These are phyloP conservation scores for Ganoderma lucidum DNA, from an alignment of 1,284 basidiomycete genomes.

Conservation along the genomic window DNA sequence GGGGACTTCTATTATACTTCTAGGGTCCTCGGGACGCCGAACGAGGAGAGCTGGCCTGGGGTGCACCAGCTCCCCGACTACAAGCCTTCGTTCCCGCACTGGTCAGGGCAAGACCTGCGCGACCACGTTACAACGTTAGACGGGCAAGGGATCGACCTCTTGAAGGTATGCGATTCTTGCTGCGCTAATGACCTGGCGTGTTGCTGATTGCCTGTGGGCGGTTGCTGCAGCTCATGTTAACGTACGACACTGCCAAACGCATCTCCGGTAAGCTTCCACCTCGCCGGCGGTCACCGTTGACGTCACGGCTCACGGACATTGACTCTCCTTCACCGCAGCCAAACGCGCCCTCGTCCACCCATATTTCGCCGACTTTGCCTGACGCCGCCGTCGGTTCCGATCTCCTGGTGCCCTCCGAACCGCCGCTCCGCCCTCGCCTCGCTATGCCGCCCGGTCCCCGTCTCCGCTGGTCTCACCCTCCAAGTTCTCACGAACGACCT, in stretches of 20 bases:
- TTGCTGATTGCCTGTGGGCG: not conserved
- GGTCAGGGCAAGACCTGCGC: conserved; percentile 78
- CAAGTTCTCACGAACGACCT: not conserved
- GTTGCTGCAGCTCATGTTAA: conserved; percentile 71
- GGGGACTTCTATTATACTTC: not conserved
- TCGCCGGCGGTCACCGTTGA: not conserved
- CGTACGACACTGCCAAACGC: conserved; percentile 93
- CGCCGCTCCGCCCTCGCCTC: conserved; percentile 5
- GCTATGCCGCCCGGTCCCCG: conserved; percentile 14
- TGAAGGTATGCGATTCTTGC: conserved; percentile 60
- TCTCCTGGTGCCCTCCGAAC: conserved; percentile 6
- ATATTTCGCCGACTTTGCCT: conserved; percentile 70
- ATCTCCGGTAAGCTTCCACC: conserved; percentile 78
- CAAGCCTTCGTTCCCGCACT: conserved; percentile 97
- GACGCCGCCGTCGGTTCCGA: not conserved
- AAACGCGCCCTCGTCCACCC: conserved; percentile 88
- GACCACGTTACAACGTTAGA: conserved; percentile 76
- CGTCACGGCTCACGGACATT: not conserved
- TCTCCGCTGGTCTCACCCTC: not conserved
- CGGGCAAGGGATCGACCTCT: conserved; percentile 78
- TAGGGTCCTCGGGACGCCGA: conserved; percentile 95
- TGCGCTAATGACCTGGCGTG: not conserved
- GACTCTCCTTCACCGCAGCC: conserved; percentile 51
- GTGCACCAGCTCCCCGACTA: conserved; percentile 93
- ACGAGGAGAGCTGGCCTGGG: conserved; percentile 93